Evolutionary conservation across 139 green algal genomes (phyloP), one percentile per base, ranked within the genome.

Genomic region (Penium margaritaceum): DNA sequence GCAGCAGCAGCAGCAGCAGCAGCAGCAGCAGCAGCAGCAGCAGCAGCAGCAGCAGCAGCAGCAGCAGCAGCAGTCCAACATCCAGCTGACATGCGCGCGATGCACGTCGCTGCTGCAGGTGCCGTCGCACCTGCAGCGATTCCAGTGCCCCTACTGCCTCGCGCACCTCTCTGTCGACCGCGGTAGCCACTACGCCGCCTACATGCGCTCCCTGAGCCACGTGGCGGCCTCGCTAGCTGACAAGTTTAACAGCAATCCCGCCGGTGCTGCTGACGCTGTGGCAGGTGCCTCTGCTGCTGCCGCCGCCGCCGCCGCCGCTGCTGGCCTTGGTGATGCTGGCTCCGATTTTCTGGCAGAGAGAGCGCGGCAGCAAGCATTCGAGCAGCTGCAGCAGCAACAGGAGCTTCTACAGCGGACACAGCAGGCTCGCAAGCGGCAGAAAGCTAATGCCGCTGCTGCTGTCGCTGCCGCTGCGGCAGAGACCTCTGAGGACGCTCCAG

Each of bases 61-160:
- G n/a, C n/a, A n/a, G n/a, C n/a, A n/a, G n/a, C n/a, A n/a, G n/a
- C n/a, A n/a, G n/a, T n/a, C n/a, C n/a, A 78, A 78, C 27, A 54
- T 78, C 27, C 70, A 78, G 57, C 70, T 78, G 19, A 63, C 70
- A 6, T 78, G 70, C 70, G 55, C 70, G 9, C 30, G 57, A 63
- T 78, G 70, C 27, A 63, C 24, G 7, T 63, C 70, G 5, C n/a
- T 78, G 14, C 62, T 78, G 9, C 76, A 76, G 36, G 70, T 78
- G 33, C 70, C 70, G 7, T n/a, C 37, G 4, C 63, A 63, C 55
- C 21, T 78, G 6, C 9, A 76, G 27, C 33, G 30, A 5, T 78
- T 78, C 57, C 29, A 33, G 39, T 78, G 70, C 63, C 70, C 70
- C 24, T 63, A 76, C 36, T 78, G 70, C 57, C n/a, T 5, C 34